These are phyloP conservation scores for Mortierella antarctica DNA, from an alignment of 192 early-diverging fungal genomes.

Conservation along the genomic window DNA sequence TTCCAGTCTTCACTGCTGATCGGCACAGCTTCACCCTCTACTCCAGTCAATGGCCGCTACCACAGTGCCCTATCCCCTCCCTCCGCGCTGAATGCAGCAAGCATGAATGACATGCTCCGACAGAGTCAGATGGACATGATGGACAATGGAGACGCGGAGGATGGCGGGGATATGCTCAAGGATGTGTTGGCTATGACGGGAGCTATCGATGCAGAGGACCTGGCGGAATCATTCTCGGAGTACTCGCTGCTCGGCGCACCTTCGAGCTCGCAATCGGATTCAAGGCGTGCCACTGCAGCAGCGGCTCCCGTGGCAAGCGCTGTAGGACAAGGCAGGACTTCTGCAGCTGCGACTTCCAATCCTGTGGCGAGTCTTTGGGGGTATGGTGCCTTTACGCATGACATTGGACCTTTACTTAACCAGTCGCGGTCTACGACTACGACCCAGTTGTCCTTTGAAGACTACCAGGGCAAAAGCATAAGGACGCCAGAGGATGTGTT, in stretches of 20 bases:
- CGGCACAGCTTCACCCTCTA: too few relatives aligned
- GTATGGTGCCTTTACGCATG: conserved; percentile 23
- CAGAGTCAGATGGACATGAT: conserved; percentile 29
- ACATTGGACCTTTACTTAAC: conserved; percentile 6
- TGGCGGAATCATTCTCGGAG: conserved; percentile 3
- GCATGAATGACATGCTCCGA: conserved; percentile 17
- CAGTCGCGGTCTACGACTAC: conserved; percentile 14
- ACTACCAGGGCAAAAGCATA: neutral
- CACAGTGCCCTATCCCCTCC: neutral
- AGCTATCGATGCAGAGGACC: conserved; percentile 33
- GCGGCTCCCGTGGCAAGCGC: neutral
- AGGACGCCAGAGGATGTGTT: neutral
- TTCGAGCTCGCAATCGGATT: neutral
- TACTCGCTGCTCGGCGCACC: neutral
- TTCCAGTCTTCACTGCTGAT: neutral
- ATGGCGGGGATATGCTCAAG: conserved; percentile 24
- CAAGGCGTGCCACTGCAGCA: neutral
- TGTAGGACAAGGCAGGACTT: conserved; percentile 28
- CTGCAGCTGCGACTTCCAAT: neutral
- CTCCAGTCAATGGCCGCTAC: too few relatives aligned
- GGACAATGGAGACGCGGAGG: conserved; percentile 5
- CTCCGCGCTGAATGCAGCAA: neutral
- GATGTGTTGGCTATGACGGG: conserved; percentile 44
- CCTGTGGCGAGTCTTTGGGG: conserved; percentile 38
- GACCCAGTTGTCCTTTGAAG: neutral